Percentiles rank a stretch among this genome's conserved stretches.
phyloP scores from a whole-genome alignment of 805 yeast species.

The Zygosaccharomyces gambellarensis region DNA sequence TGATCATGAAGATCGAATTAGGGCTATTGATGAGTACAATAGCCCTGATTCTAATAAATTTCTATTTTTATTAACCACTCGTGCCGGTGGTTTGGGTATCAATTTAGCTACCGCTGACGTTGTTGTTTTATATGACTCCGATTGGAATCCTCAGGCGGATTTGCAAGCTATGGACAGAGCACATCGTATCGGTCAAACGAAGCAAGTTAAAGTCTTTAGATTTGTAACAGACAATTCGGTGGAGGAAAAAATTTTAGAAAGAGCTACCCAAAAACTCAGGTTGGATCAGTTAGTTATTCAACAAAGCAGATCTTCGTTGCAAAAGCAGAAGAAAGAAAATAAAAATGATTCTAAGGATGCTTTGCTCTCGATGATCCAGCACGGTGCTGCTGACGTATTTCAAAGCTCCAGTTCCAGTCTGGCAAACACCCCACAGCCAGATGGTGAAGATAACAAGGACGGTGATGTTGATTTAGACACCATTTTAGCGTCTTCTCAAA shows the following conservation, averaged over 20 bases:
- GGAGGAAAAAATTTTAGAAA: constrained; percentile 74
- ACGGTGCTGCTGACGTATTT: constrained; percentile 68
- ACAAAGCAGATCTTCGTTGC: constrained; percentile 49
- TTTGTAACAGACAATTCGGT: constrained; percentile 77
- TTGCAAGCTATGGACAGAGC: constrained; percentile 89
- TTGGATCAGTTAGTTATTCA: constrained; percentile 80
- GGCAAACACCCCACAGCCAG: constrained; percentile 27
- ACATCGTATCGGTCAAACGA: constrained; percentile 81
- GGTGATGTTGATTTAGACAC: constrained; percentile 55
- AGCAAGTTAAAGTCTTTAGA: constrained; percentile 75
- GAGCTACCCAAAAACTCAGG: constrained; percentile 76
- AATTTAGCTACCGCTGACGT: constrained; percentile 77
- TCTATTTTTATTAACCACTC: constrained; percentile 69
- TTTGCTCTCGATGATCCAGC: constrained; percentile 74
- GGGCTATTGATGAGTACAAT: constrained; percentile 74
- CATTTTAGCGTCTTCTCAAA: constrained; percentile 55
- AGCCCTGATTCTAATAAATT: constrained; percentile 69
- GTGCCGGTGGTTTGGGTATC: constrained; percentile 90
- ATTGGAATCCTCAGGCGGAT: constrained; percentile 89
- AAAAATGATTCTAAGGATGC: constrained; percentile 55
- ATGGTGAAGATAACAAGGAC: constrained; percentile 30
- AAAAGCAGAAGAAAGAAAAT: constrained; percentile 29
- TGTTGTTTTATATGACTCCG: constrained; percentile 72
- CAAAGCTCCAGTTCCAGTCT: constrained; percentile 20
- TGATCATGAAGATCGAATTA: constrained; percentile 69